Conservation (phyloP, 257 asterid species). For the Nicotiana obtusifolia region DNA sequence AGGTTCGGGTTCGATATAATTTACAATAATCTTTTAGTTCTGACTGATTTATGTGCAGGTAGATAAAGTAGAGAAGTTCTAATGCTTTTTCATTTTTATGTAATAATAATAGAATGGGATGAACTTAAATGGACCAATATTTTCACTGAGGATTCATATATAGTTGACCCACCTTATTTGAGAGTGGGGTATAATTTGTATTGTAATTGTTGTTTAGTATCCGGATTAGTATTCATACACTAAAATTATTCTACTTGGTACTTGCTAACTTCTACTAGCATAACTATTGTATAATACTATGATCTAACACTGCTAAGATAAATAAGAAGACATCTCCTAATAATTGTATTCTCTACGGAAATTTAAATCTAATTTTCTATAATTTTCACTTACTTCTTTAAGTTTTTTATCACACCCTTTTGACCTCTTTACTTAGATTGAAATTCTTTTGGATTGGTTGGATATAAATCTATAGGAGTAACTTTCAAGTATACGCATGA, state of each 20-base stretch:
- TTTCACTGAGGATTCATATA: too few relatives aligned
- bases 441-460: background rate
- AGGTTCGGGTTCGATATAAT: too few relatives aligned
- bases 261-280: too few relatives aligned
- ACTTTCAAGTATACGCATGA: background rate
- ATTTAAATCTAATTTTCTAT: background rate
- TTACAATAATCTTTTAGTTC: too few relatives aligned
- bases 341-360: background rate
- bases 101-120: too few relatives aligned
- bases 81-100: too few relatives aligned
- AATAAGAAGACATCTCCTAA: background rate
- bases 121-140: too few relatives aligned
- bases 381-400: background rate
- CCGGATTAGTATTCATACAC: background rate
- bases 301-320: background rate
- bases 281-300: background rate
- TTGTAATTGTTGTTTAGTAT: too few relatives aligned
- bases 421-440: background rate
- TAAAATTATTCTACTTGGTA: background rate
- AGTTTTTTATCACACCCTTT: too few relatives aligned
- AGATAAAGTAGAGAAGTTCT: too few relatives aligned
- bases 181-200: accelerated
- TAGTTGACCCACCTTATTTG: too few relatives aligned
- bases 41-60: too few relatives aligned
- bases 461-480: conserved; percentile 1